Evolutionary conservation across 2,329 filamentous ascomycete genomes (phyloP), one percentile per base, ranked within the genome.

Genomic region (Fusarium chaquense): DNA sequence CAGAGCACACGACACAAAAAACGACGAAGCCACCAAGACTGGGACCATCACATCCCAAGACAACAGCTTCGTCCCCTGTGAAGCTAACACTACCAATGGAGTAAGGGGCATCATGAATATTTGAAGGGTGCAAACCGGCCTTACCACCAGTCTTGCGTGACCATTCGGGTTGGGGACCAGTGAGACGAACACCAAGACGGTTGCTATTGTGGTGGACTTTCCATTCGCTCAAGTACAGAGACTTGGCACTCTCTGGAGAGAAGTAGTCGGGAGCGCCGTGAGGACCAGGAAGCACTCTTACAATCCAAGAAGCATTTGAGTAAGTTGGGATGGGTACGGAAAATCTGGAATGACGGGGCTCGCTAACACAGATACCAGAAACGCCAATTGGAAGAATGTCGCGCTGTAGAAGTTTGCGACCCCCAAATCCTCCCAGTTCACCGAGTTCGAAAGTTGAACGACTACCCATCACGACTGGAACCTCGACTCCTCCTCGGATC

Each of bases 11-110:
- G 0, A 79, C 77, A 22, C 76, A 80, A 28, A 80, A 79, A 1
- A 80, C 78, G 4, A 83, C 74, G 24, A 83, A 82, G 0, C 81
- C 81, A 18, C 81, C 81, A 0, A 83, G 76, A 35, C 79, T 81
- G 0, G 82, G 82, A 0, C 80, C 80, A 62, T 83, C 81, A 9
- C 75, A 76, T 0, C 78, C 72, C 8, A 83, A 69, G 4, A 83
- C 75, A 3, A 83, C 79, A 3, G 79, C 76, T 33, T 81, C 79
- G 32, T 83, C 81, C 0, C 81, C 81, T 0, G 81, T 83, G 60
- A 81, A 83, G 70, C 79, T 83, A 6, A 83, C 73, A 32, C 80
- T 79, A 3, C 82, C 82, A 7, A 81, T 74, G 1, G 81, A 78
- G 60, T 81, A 82, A 1, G 78, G 78, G 30, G 76, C 78, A 26